A percentile compares a stretch with the other conserved stretches of the same genome.
These are phyloP conservation scores for Magnaporthiopsis rhizophila DNA, from an alignment of 2,329 filamentous ascomycete genomes.

Conservation along the genomic window DNA sequence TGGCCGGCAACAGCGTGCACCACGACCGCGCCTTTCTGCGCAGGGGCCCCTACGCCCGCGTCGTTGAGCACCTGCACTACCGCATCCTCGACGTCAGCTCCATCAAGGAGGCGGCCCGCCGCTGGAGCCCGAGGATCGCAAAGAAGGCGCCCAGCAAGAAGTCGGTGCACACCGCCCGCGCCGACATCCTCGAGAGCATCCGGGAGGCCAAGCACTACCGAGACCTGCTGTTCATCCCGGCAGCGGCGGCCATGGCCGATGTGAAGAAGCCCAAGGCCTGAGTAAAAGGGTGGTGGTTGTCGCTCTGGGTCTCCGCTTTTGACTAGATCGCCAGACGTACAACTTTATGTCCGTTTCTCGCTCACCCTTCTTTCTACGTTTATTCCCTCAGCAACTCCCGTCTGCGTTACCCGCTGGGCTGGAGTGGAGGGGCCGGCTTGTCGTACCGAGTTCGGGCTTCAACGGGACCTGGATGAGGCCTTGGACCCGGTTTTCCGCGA, in stretches of 20 bases:
- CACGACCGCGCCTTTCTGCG: slow-evolving; percentile 78
- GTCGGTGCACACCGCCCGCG: slow-evolving; percentile 70
- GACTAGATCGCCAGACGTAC: not conserved
- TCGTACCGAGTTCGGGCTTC: not conserved
- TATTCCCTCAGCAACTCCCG: not conserved
- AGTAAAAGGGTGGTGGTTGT: not conserved
- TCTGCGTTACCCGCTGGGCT: not conserved
- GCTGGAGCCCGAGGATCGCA: slow-evolving; percentile 60
- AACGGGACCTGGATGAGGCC: not conserved
- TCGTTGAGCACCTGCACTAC: slow-evolving; percentile 76
- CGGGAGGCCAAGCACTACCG: slow-evolving; percentile 81
- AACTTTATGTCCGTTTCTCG: not conserved
- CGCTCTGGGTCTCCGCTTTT: not conserved
- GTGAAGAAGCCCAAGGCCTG: not conserved
- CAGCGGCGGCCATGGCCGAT: not conserved
- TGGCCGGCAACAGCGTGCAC: slow-evolving; percentile 92
- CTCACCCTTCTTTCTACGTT: not conserved
- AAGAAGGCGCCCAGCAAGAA: slow-evolving; percentile 60
- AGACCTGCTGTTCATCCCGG: slow-evolving; percentile 52
- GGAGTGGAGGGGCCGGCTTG: not conserved
- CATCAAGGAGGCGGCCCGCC: slow-evolving; percentile 79
- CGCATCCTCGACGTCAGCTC: slow-evolving; percentile 86
- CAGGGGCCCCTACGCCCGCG: slow-evolving; percentile 61
- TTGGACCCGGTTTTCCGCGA: not conserved
- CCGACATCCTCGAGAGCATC: slow-evolving; percentile 94